phyloP scores from a whole-genome alignment of 148 eudicot genomes.

The Oxyria digyna region DNA sequence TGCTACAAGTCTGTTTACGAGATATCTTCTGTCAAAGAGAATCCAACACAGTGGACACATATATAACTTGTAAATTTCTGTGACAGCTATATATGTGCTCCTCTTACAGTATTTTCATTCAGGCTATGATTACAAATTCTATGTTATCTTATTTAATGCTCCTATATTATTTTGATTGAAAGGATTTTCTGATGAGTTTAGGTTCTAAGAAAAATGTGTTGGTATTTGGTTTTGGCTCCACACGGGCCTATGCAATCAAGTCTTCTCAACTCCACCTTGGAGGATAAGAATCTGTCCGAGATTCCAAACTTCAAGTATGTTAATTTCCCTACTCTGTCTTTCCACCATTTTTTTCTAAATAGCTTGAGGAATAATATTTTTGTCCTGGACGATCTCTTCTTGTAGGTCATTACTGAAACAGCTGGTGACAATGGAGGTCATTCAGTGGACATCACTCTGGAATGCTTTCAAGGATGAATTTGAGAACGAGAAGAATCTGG shows the following conservation, averaged over 20 bases:
- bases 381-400: constrained; percentile 6
- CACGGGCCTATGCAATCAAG: constrained; percentile 98
- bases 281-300: constrained; percentile 86
- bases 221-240: constrained; percentile 81
- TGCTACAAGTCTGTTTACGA: constrained; percentile 85
- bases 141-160: background rate
- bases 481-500: constrained; percentile 67
- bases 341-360: background rate
- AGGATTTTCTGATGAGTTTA: constrained; percentile 11
- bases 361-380: background rate
- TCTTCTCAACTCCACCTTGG: constrained; percentile 80
- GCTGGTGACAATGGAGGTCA: constrained; percentile 85
- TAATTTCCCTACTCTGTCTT: background rate
- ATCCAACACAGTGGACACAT: constrained; percentile 63
- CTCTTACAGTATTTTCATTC: background rate
- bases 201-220: constrained; percentile 87
- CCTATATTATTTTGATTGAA: background rate
- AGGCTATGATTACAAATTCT: background rate
- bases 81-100: background rate
- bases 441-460: constrained; percentile 89
- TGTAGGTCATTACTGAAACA: constrained; percentile 73
- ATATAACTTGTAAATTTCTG: constrained; percentile 13
- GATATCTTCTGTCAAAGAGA: constrained; percentile 59
- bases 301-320: constrained; percentile 69
- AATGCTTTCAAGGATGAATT: constrained; percentile 67